These are phyloP conservation scores for Cladorrhinum sp. DNA, from an alignment of 2,329 filamentous ascomycete species.

Conservation along the genomic window DNA sequence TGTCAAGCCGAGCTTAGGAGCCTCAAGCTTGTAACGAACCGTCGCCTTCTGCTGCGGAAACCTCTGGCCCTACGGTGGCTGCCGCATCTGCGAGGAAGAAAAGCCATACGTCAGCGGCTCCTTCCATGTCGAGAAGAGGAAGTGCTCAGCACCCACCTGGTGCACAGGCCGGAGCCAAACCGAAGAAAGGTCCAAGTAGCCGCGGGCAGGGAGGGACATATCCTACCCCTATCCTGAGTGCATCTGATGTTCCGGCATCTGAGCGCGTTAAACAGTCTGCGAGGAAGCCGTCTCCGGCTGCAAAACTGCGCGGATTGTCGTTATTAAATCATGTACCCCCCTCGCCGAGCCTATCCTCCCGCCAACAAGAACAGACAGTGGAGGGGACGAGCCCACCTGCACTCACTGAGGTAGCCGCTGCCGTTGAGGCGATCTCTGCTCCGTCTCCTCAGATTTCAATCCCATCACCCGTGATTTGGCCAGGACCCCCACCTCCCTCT, in stretches of 20 bases:
- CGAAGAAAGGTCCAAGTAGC: background rate
- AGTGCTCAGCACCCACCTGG: background rate
- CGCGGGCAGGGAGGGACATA: background rate
- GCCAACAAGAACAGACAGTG: background rate
- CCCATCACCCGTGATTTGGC: background rate
- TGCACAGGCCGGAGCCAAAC: background rate
- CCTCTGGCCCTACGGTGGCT: background rate
- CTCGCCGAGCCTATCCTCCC: background rate
- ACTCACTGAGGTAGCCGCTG: too few species aligned
- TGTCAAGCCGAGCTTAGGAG: conserved; percentile 45
- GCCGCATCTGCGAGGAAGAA: background rate
- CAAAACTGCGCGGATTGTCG: background rate
- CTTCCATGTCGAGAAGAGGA: background rate
- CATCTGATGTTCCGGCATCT: background rate
- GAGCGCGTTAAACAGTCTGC: background rate
- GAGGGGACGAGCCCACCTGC: too few species aligned
- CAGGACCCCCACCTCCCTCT: background rate
- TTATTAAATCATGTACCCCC: background rate
- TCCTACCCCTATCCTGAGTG: background rate
- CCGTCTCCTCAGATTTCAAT: background rate
- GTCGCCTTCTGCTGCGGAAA: conserved; percentile 6
- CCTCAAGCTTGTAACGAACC: conserved; percentile 16
- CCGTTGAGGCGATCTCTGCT: background rate
- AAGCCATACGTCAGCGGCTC: background rate
- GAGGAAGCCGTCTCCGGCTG: background rate